Percentiles rank a stretch among this genome's conserved stretches.
These are phyloP conservation scores for Candida pseudoglaebosa DNA, from an alignment of 805 yeast species.

Conservation along the genomic window DNA sequence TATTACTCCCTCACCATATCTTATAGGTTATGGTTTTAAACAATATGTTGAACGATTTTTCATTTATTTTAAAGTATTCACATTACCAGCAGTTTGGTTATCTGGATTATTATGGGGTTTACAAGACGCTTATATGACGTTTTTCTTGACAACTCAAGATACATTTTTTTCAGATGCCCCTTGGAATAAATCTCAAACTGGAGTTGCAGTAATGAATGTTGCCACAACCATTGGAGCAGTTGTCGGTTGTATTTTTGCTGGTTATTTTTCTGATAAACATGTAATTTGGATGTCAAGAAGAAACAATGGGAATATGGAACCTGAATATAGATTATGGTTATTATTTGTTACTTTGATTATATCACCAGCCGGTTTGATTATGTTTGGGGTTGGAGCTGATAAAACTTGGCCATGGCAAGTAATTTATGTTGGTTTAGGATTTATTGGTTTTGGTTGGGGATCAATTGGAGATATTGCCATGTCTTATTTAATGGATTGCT, in stretches of 20 bases:
- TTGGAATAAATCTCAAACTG: constrained; percentile 59
- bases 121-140: constrained; percentile 72
- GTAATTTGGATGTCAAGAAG: constrained; percentile 57
- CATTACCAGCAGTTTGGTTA: constrained; percentile 60
- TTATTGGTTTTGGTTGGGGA: constrained; percentile 68
- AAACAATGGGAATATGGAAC: constrained; percentile 59
- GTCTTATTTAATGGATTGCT: constrained; percentile 63
- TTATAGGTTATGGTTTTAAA: constrained; percentile 61
- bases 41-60: constrained; percentile 56
- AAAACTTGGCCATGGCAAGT: constrained; percentile 49
- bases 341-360: constrained; percentile 51
- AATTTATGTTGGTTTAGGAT: constrained; percentile 58
- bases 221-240: constrained; percentile 66
- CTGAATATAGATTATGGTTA: constrained; percentile 61
- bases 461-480: constrained; percentile 68
- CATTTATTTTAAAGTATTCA: constrained; percentile 51
- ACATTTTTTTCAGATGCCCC: constrained; percentile 63
- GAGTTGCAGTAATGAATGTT: constrained; percentile 72
- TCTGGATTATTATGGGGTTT: constrained; percentile 78
- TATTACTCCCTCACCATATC: constrained; percentile 54
- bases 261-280: constrained; percentile 54
- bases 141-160: constrained; percentile 71
- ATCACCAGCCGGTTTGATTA: constrained; percentile 58
- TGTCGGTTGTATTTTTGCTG: constrained; percentile 64
- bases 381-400: constrained; percentile 66